phyloP scores from a whole-genome alignment of 495 filamentous ascomycete genomes.

The Aspergillus avenaceus region DNA sequence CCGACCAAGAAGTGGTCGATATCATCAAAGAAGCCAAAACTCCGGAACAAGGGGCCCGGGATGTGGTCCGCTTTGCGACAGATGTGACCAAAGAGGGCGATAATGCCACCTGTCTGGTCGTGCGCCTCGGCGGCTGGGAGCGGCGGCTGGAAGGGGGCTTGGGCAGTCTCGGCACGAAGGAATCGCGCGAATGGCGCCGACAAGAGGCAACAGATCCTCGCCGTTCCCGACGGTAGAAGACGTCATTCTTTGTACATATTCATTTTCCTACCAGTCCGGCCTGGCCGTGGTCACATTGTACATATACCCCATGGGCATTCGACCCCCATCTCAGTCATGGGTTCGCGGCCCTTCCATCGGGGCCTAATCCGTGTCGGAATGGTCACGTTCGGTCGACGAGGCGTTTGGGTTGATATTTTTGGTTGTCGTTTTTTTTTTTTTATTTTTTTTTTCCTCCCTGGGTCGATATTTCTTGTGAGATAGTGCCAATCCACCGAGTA shows the following conservation, averaged over 20 bases:
- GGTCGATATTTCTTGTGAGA: too few relatives aligned
- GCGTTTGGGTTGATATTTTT: too few relatives aligned
- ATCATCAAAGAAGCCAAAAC: constrained; percentile 90
- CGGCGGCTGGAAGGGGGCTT: constrained; percentile 81
- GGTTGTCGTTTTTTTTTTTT: constrained; percentile 10
- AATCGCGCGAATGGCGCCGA: constrained; percentile 79
- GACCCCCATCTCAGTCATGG: background rate
- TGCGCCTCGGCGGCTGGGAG: constrained; percentile 93
- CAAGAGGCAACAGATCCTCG: constrained; percentile 82
- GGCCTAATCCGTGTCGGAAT: too few relatives aligned
- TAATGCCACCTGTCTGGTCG: constrained; percentile 92
- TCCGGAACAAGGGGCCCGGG: constrained; percentile 74
- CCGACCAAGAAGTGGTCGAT: constrained; percentile 92
- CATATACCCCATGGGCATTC: too few relatives aligned
- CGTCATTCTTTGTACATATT: too few relatives aligned
- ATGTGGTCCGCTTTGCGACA: constrained; percentile 80
- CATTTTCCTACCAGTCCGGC: too few relatives aligned
- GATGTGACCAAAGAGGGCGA: constrained; percentile 80
- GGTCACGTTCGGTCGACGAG: too few relatives aligned
- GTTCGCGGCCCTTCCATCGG: too few relatives aligned
- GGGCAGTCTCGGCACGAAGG: constrained; percentile 85
- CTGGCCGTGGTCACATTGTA: too few relatives aligned
- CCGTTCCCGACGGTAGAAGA: constrained; percentile 58
- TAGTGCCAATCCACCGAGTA: too few relatives aligned
- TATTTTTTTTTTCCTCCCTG: background rate